Evolutionary conservation across 495 filamentous ascomycete genomes (phyloP), one percentile per base, ranked within the genome.

Genomic region (Pseudevernia furfuracea): DNA sequence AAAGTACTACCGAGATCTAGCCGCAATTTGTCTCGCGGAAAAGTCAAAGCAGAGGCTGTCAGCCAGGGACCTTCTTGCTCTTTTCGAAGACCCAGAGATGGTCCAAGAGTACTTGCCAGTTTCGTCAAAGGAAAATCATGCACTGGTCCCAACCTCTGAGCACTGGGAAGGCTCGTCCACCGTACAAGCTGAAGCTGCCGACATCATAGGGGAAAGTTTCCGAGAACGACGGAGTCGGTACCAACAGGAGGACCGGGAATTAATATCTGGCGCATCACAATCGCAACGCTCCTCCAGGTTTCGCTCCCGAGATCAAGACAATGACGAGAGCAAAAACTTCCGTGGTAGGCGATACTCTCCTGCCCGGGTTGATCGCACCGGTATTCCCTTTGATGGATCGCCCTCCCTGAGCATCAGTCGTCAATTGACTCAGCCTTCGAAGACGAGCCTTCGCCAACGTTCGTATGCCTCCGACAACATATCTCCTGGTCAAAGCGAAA

Each of bases 11-110:
- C 76, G 78, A 65, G 76, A 79, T 36, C 62, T 88, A 21, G 83
- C 86, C n/a, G 74, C 78, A 23, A 78, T 80, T 58, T 88, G 85
- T 67, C 74, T 89, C 32, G 81, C 76, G 62, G 76, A 80, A 36
- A 72, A 74, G 48, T 86, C 86, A 30, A 80, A 80, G 64, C 74
- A 82, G 46, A 75, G 84, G 53, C 68, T 81, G 23, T 78, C 82
- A 30, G 84, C 84, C 23, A 85, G 82, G 64, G 84, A 86, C 28
- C 75, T 87, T 36, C 71, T 86, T 37, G 64, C 52, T 19, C 44
- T 61, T 30, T 61, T 62, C 36, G 34, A 53, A 8, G 32, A 48
- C 28, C 64, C 59, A 57, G 28, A 19, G 1, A 44, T 61, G n/a
- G 61, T 62, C 48, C 34, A 49, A 34, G 59, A 46, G 12, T 46